Evolutionary conservation across 1,139 yeast species (phyloP), one percentile per base, ranked within the genome.

Genomic region (Arxiozyma bovina): DNA sequence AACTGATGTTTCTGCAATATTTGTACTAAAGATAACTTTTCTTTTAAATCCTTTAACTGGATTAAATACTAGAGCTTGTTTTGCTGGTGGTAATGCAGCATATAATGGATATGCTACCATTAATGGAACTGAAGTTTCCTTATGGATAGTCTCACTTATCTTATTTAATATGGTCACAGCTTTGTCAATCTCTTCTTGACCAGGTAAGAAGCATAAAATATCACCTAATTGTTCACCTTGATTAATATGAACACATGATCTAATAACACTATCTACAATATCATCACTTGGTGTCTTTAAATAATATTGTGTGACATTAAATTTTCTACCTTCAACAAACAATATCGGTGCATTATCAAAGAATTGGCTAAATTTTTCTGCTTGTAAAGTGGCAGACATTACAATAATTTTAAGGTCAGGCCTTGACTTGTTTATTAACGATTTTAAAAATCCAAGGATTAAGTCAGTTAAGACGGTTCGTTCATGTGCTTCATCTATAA

Each of bases 401-500:
- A 82, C 76, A 11, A 82, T 73, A 40, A 82, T 70, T 61, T 77
- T 80, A 50, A 82, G 60, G 60, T 75, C 79, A 64, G 78, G 65
- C 65, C 87, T 69, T n/a, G 68, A 65, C 18, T 76, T 76, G 21
- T 74, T 68, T 17, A 87, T 63, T 50, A 93, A 72, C 50, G 82
- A 79, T 66, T 90, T 91, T 60, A 93, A 74, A 64, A 93, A 85
- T 12, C 99, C 99, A 75, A 93, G 77, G 23, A 93, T 77, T 63
- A 93, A 74, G 73, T 93, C 99, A 0, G 99, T 90, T 54, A 91
- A 73, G 3, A 93, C 85, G 0, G 98, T 93, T 67, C 99, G 78
- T 74, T 93, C 99, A 74, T 93, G 99, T 1, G 98, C 99, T 73
- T 93, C 99, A 74, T 93, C 99, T 50, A 93, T 82, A 50, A 94